Percentiles rank a stretch among this genome's conserved stretches.
phyloP scores from a whole-genome alignment of 768 basidiomycete species.

The Coprinopsis sp. region DNA sequence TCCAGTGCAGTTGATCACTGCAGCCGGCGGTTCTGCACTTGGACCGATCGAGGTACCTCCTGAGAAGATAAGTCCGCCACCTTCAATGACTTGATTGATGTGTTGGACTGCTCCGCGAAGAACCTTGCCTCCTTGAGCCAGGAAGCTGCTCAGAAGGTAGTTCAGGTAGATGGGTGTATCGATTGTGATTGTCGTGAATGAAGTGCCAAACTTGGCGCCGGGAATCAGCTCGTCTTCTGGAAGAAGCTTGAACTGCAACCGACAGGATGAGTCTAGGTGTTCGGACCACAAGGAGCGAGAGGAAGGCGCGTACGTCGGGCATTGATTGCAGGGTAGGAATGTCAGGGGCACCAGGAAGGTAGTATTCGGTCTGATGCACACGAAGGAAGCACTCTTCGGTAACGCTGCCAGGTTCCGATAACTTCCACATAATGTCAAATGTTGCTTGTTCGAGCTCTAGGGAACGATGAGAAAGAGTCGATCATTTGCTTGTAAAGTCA shows the following conservation, averaged over 20 bases:
- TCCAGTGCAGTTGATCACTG: conserved; percentile 67
- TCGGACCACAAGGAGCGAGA: neutral
- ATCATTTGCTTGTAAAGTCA: neutral
- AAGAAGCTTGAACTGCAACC: conserved; percentile 33
- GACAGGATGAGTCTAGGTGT: neutral
- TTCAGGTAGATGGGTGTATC: conserved; percentile 67
- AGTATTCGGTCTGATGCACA: conserved; percentile 59
- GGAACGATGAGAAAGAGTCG: conserved; percentile 1
- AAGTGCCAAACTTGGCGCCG: conserved; percentile 39
- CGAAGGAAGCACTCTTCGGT: conserved; percentile 63
- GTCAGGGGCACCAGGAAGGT: conserved; percentile 33
- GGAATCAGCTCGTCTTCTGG: conserved; percentile 29
- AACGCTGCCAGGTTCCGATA: conserved; percentile 54
- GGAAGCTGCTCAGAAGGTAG: conserved; percentile 65
- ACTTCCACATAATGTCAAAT: conserved; percentile 69
- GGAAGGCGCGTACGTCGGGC: conserved; percentile 41
- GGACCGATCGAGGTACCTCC: conserved; percentile 17
- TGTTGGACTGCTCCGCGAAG: conserved; percentile 62
- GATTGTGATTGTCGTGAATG: conserved; percentile 67
- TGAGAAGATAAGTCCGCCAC: conserved; percentile 40
- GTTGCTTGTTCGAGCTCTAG: conserved; percentile 68
- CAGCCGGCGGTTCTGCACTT: conserved; percentile 33
- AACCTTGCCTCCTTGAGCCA: conserved; percentile 55
- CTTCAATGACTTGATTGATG: conserved; percentile 64
- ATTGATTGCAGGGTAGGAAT: conserved; percentile 46